These are phyloP conservation scores for Saturnispora dispora DNA, from an alignment of 805 yeast species.

Conservation along the genomic window DNA sequence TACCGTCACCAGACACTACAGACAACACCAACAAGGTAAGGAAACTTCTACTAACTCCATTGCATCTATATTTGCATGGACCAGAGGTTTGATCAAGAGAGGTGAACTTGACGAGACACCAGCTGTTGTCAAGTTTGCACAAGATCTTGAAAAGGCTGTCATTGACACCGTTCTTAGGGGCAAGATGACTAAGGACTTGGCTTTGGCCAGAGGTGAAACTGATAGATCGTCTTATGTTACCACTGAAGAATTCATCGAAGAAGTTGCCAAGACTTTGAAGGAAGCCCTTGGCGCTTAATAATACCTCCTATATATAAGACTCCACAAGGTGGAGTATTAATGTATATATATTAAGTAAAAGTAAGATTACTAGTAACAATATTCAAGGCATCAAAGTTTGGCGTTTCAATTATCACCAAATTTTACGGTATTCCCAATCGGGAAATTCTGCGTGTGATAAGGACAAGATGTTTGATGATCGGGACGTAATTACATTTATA, in stretches of 20 bases:
- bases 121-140: constrained; percentile 73
- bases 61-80: constrained; percentile 96
- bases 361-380: neutral
- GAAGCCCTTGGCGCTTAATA: constrained; percentile 15
- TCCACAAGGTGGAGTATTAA: neutral
- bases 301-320: neutral
- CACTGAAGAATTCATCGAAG: constrained; percentile 83
- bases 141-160: constrained; percentile 72
- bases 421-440: neutral
- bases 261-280: constrained; percentile 60
- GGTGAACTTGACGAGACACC: constrained; percentile 84
- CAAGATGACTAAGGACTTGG: constrained; percentile 94
- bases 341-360: neutral
- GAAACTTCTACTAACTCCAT: constrained; percentile 96
- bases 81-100: constrained; percentile 87
- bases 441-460: neutral
- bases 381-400: too few relatives aligned
- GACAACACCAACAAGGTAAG: constrained; percentile 93
- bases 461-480: neutral
- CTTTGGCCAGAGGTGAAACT: constrained; percentile 80
- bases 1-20: constrained; percentile 93
- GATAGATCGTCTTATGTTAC: constrained; percentile 76
- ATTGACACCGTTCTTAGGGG: constrained; percentile 80
- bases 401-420: neutral
- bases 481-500: neutral